Evolutionary conservation across 306 rosid species (phyloP).

Genomic region (Pueraria montana): DNA sequence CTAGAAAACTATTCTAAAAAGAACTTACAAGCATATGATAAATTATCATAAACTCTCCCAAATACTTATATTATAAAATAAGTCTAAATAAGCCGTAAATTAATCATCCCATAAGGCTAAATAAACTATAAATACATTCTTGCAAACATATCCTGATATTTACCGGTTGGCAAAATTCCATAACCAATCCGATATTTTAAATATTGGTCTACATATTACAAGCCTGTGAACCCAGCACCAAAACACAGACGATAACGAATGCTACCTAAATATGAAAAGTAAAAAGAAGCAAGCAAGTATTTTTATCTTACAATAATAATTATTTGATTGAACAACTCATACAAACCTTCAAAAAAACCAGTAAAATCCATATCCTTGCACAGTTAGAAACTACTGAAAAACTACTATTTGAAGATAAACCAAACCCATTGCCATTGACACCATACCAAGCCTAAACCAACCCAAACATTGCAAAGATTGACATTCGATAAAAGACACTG

Average conservation of each 20-base stretch:
- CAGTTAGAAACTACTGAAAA: not conserved
- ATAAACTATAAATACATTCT: no score
- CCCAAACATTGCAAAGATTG: slow-evolving; percentile 12
- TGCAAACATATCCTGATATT: no score
- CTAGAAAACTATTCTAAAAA: no score
- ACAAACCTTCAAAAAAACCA: slow-evolving; percentile 3
- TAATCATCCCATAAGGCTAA: no score
- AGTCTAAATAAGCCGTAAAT: no score
- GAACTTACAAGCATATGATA: no score
- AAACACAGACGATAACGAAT: not conserved
- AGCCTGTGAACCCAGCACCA: not conserved
- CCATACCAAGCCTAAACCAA: slow-evolving; percentile 47
- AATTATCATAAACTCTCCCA: no score
- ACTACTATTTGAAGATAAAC: not conserved
- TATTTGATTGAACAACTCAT: not conserved
- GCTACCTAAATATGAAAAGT: not conserved
- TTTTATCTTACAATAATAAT: slow-evolving; percentile 4
- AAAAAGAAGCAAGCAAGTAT: not conserved
- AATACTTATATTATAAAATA: no score
- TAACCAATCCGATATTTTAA: no score
- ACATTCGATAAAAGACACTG: slow-evolving; percentile 31
- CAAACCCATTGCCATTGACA: slow-evolving; percentile 7
- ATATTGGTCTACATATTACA: not conserved
- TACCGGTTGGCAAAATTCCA: no score
- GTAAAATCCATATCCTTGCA: not conserved